phyloP scores from a whole-genome alignment of 495 filamentous ascomycete genomes.

The Aspergillus carlsbadensis region DNA sequence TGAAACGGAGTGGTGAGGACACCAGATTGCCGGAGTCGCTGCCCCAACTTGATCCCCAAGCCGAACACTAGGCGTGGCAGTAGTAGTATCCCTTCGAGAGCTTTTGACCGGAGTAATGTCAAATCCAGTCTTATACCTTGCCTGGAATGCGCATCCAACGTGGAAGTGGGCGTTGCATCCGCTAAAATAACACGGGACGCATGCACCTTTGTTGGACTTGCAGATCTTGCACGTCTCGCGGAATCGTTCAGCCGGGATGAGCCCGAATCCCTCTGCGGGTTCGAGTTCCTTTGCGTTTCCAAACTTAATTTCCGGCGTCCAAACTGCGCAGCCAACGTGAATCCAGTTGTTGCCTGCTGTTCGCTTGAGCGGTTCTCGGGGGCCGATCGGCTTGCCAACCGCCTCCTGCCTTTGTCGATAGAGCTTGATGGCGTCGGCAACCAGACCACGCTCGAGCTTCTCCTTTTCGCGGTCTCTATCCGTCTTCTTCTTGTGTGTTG shows the following conservation, averaged over 20 bases:
- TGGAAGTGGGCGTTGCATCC: conserved; percentile 82
- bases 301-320: conserved; percentile 89
- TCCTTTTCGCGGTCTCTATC: conserved; percentile 91
- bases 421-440: conserved; percentile 67
- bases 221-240: conserved; percentile 83
- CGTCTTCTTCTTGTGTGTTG: conserved; percentile 87
- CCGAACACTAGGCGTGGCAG: conserved; percentile 68
- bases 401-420: conserved; percentile 83
- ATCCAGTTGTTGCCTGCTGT: conserved; percentile 97
- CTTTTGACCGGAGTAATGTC: conserved; percentile 89
- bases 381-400: conserved; percentile 73
- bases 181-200: conserved; percentile 66
- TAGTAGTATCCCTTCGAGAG: conserved; percentile 72
- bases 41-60: conserved; percentile 74
- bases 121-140: conserved; percentile 80
- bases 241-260: conserved; percentile 66
- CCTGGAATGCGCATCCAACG: conserved; percentile 83
- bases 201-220: conserved; percentile 65
- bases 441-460: conserved; percentile 75
- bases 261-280: conserved; percentile 82
- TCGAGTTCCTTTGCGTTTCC: conserved; percentile 76
- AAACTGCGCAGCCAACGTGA: conserved; percentile 91
- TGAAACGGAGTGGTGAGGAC: conserved; percentile 78
- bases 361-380: conserved; percentile 88
- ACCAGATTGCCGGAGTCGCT: conserved; percentile 81